Evolutionary conservation across 1,284 basidiomycete genomes (phyloP).

Genomic region (Cerioporus squamosus): DNA sequence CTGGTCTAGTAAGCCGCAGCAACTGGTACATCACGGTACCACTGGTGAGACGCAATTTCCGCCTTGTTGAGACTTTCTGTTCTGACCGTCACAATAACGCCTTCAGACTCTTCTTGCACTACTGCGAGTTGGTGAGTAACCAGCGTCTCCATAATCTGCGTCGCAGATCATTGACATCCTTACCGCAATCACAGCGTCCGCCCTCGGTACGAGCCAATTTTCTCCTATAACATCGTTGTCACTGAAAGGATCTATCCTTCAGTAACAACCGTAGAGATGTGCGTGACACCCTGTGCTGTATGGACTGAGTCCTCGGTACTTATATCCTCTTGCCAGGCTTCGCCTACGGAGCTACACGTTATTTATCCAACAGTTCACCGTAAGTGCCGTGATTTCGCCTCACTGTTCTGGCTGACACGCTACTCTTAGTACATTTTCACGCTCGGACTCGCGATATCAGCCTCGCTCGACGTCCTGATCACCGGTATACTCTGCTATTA

Average conservation of each 20-base stretch:
- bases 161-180: neutral
- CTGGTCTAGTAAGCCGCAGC: conserved; percentile 13
- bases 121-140: conserved; percentile 15
- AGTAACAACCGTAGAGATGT: conserved; percentile 22
- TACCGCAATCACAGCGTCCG: conserved; percentile 6
- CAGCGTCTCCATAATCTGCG: no score
- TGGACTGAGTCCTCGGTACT: neutral
- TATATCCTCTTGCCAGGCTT: conserved; percentile 1
- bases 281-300: neutral
- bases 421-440: conserved; percentile 23
- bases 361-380: conserved; percentile 16
- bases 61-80: neutral
- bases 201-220: conserved; percentile 8
- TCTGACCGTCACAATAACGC: neutral
- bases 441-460: conserved; percentile 26
- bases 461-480: conserved; percentile 26
- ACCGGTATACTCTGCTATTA: conserved; percentile 25
- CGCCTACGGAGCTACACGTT: conserved; percentile 11
- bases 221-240: no score
- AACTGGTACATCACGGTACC: conserved; percentile 18
- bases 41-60: conserved; percentile 2
- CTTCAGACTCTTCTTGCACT: conserved; percentile 13
- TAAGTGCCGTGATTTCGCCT: neutral
- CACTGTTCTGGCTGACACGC: neutral
- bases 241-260: no score